These are phyloP conservation scores for Choanephora cucurbitarum DNA, from an alignment of 371 early-diverging fungal species.

Conservation along the genomic window DNA sequence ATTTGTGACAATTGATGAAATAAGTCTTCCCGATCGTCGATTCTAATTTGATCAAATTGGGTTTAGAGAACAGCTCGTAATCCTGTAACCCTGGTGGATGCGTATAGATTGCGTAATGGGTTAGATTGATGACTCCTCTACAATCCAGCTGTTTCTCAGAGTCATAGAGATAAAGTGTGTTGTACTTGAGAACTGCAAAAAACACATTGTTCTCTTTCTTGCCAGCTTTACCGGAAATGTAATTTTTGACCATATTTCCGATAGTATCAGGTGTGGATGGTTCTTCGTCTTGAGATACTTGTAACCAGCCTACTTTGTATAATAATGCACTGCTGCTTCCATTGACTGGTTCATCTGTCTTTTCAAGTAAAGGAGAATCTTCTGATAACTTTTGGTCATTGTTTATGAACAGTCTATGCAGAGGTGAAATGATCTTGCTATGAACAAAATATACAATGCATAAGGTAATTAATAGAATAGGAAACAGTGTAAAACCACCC, in stretches of 20 bases:
- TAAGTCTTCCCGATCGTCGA: constrained; percentile 21
- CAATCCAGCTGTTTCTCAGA: constrained; percentile 82
- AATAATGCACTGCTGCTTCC: constrained; percentile 5
- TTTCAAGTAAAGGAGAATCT: neutral
- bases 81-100: constrained; percentile 64
- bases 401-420: neutral
- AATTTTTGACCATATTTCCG: constrained; percentile 42
- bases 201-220: constrained; percentile 49
- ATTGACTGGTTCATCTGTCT: neutral
- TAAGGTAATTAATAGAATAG: constrained; percentile 13
- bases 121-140: constrained; percentile 70
- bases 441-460: constrained; percentile 3
- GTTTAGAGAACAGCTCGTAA: constrained; percentile 60
- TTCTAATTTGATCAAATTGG: constrained; percentile 53
- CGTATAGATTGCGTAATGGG: constrained; percentile 65
- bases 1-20: constrained; percentile 58
- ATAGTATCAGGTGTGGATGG: constrained; percentile 30
- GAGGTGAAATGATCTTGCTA: neutral
- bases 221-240: constrained; percentile 34
- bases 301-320: constrained; percentile 57
- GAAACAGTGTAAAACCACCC: constrained; percentile 54
- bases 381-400: neutral
- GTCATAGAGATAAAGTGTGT: constrained; percentile 82
- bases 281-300: constrained; percentile 40
- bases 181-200: constrained; percentile 79